Evolutionary conservation across 177 flowering plant genomes (phyloP).

Genomic region (Vitis hybrid): DNA sequence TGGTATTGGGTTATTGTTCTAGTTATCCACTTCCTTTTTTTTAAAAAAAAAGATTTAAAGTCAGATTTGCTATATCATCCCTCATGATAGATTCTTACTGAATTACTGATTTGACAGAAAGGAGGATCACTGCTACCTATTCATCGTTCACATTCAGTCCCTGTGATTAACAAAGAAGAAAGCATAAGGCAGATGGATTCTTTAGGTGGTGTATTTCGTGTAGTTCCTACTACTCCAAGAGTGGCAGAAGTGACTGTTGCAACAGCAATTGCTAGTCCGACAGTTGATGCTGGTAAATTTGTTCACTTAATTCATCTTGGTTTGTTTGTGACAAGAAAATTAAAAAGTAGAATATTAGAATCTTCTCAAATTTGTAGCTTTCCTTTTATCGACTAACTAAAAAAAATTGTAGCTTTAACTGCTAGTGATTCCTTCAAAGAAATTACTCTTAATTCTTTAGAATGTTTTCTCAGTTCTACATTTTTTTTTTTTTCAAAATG

Average conservation of each 20-base stretch:
- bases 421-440: neutral
- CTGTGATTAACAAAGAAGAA: slow-evolving; percentile 51
- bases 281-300: slow-evolving; percentile 30
- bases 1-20: too few relatives aligned
- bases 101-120: slow-evolving; percentile 43
- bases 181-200: slow-evolving; percentile 36
- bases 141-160: slow-evolving; percentile 69
- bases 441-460: neutral
- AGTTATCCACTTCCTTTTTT: too few relatives aligned
- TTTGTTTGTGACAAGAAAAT: neutral
- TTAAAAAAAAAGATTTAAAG: neutral
- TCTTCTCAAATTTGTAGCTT: neutral
- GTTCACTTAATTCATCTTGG: neutral
- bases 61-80: neutral
- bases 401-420: neutral
- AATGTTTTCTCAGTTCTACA: neutral
- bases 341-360: neutral
- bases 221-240: slow-evolving; percentile 49
- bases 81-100: slow-evolving; percentile 6
- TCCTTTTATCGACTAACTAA: neutral
- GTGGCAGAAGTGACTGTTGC: slow-evolving; percentile 14
- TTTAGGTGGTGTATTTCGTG: slow-evolving; percentile 38
- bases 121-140: slow-evolving; percentile 33
- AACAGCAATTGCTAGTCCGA: slow-evolving; percentile 17
- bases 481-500: neutral